A percentile compares a stretch with the other conserved stretches of the same genome.
Evolutionary conservation across 192 early-diverging fungal species (phyloP).

Genomic region (Piromyces finnis): DNA sequence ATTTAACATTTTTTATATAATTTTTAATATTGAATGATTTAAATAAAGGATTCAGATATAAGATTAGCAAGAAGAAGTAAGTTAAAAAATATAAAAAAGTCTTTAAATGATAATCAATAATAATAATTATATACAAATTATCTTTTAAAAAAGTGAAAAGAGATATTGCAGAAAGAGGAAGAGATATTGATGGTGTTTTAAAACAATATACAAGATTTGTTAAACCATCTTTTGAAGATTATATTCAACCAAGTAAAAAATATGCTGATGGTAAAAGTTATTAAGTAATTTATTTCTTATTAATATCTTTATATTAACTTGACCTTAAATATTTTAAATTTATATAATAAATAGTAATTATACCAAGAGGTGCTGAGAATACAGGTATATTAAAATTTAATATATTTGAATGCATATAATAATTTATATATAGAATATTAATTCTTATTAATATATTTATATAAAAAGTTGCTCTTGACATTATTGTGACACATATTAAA

Average conservation of each 20-base stretch:
- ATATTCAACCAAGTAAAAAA: constrained; percentile 80
- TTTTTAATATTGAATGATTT: constrained; percentile 8
- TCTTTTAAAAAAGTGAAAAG: constrained; percentile 44
- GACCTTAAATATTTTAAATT: no score
- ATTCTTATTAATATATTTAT: neutral
- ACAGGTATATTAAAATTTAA: neutral
- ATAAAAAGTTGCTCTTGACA: neutral
- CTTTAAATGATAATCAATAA: neutral
- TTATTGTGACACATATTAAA: neutral
- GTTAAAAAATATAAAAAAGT: neutral
- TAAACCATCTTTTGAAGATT: constrained; percentile 83
- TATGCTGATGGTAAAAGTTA: constrained; percentile 59
- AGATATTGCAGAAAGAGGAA: constrained; percentile 76
- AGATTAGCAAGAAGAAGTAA: constrained; percentile 68
- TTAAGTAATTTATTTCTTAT: no score
- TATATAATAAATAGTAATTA: neutral
- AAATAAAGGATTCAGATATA: constrained; percentile 86
- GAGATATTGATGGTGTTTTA: constrained; percentile 70
- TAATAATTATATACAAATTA: neutral
- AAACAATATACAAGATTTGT: constrained; percentile 84
- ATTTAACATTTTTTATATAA: no score
- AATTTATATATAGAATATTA: neutral
- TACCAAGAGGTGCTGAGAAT: neutral
- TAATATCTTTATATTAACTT: no score
- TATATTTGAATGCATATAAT: neutral